A percentile compares a stretch with the other conserved stretches of the same genome.
These are phyloP conservation scores for Platanthera zijinensis DNA, from an alignment of 106 monocot genomes.

Conservation along the genomic window DNA sequence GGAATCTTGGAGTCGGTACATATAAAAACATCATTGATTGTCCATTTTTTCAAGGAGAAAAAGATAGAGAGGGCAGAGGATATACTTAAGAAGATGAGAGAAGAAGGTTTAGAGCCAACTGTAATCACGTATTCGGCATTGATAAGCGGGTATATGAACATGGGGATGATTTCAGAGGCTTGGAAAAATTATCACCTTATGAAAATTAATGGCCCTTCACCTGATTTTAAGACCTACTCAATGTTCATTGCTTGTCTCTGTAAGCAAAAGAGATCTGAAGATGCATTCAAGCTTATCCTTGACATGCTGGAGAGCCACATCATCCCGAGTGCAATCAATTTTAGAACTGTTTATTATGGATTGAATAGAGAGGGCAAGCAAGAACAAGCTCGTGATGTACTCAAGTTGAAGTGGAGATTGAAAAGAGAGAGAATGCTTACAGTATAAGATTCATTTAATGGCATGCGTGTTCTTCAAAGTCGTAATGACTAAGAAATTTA, in stretches of 20 bases:
- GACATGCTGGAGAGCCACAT: constrained; percentile 60
- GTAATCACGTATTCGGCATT: constrained; percentile 80
- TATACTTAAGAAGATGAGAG: constrained; percentile 51
- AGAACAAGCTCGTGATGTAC: constrained; percentile 51
- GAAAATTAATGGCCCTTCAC: constrained; percentile 52
- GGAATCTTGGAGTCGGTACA: constrained; percentile 46
- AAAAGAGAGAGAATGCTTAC: constrained; percentile 38
- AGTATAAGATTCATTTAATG: background rate
- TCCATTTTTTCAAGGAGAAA: constrained; percentile 63
- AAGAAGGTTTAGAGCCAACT: constrained; percentile 53
- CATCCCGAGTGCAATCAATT: constrained; percentile 69
- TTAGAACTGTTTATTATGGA: constrained; percentile 61
- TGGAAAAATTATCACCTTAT: constrained; percentile 51
- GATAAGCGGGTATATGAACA: constrained; percentile 63
- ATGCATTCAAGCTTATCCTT: constrained; percentile 48
- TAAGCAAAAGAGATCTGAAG: constrained; percentile 55
- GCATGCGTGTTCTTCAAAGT: background rate
- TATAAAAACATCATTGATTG: constrained; percentile 74
- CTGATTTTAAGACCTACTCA: constrained; percentile 81
- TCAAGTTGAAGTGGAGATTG: constrained; percentile 57
- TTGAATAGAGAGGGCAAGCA: constrained; percentile 81
- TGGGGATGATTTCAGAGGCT: constrained; percentile 63
- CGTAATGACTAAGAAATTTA: too few relatives aligned
- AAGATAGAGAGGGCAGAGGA: constrained; percentile 46
- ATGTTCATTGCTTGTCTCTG: constrained; percentile 79